Base-by-base conservation (phyloP, 2,329 filamentous ascomycete genomes). In the Aspergillus alliaceus region DNA sequence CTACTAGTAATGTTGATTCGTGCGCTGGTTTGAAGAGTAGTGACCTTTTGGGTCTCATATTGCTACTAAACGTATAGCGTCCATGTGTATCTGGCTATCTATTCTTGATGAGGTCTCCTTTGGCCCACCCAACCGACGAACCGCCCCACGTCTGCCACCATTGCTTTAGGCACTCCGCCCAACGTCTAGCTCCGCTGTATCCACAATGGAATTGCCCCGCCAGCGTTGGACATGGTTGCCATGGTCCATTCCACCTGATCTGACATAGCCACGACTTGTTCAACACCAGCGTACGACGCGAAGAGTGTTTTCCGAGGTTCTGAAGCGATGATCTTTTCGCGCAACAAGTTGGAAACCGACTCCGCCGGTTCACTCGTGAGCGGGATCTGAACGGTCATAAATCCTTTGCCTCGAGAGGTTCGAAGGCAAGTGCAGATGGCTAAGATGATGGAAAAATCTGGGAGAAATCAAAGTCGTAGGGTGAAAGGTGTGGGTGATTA, bases 81-180 rank as follows among this genome's bases (percentile, higher is more conserved):
- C 15, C 18, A n/a, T 44, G 7, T 27, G 40, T 27, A 18, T 11
- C 8, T n/a, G 22, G 24, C 24, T 27, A 15, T 18, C 4, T 44
- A 25, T 25, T 44, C n/a, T 27, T 24, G 11, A 15, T 44, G 40
- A 44, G 40, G n/a, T 54, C 66, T 58, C n/a, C 56, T 42, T 15
- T 59, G 56, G 49, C 56, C 64, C 20, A 59, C 64, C 73, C 73
- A 76, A 22, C 59, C 60, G 44, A 76, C 62, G 59, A 76, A 75
- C 46, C 74, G 66, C n/a, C 72, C 72, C 53, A 76, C 73, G 66
- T 75, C 72, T 15, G 67, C 69, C 20, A 74, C 72, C 51, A 76
- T 67, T 25, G 73, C 73, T 39, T 65, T 68, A 2, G 73, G 72
- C 37, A 72, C 68, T 22, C 73, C 73, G 22, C 73, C 70, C 57